These are phyloP conservation scores for Daldinia eschscholtzii DNA, from an alignment of 2,329 filamentous ascomycete species.

Conservation along the genomic window DNA sequence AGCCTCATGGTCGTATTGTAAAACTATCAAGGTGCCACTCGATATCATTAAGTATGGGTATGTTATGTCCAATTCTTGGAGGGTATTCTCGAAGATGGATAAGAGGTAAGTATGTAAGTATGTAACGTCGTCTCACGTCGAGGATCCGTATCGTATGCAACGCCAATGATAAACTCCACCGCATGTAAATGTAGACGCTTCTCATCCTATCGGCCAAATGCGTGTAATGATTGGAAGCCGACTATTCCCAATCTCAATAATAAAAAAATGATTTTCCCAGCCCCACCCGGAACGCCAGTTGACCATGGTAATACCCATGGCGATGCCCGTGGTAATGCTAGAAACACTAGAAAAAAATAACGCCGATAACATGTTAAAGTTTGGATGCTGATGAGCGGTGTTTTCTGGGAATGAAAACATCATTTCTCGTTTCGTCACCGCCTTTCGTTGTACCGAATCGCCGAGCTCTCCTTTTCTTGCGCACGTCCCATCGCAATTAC, in stretches of 20 bases:
- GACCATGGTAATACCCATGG: conserved; percentile 12
- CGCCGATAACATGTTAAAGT: conserved; percentile 37
- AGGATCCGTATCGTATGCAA: conserved; percentile 36
- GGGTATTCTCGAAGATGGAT: conserved; percentile 27
- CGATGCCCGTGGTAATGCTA: conserved; percentile 24
- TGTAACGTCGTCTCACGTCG: conserved; percentile 36
- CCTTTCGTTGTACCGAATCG: conserved; percentile 36
- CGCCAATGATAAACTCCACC: conserved; percentile 33
- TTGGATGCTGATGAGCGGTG: conserved; percentile 11
- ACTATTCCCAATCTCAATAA: conserved; percentile 17
- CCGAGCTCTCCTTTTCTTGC: conserved; percentile 23
- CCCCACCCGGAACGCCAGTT: conserved; percentile 39
- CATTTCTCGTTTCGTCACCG: conserved; percentile 28
- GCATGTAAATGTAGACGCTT: conserved; percentile 35
- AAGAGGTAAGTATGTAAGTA: conserved; percentile 15
- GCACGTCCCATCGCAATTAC: conserved; percentile 60
- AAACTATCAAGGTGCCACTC: conserved; percentile 27
- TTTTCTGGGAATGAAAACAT: conserved; percentile 16
- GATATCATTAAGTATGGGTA: conserved; percentile 4
- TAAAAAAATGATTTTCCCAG: conserved; percentile 5
- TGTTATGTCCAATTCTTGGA: conserved; percentile 22
- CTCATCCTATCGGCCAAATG: conserved; percentile 33
- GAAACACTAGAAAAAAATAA: conserved; percentile 37
- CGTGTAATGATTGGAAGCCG: conserved; percentile 28
- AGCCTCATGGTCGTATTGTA: conserved; percentile 31